These are phyloP conservation scores for Boletus eberwhitei DNA, from an alignment of 768 basidiomycete genomes.

Conservation along the genomic window DNA sequence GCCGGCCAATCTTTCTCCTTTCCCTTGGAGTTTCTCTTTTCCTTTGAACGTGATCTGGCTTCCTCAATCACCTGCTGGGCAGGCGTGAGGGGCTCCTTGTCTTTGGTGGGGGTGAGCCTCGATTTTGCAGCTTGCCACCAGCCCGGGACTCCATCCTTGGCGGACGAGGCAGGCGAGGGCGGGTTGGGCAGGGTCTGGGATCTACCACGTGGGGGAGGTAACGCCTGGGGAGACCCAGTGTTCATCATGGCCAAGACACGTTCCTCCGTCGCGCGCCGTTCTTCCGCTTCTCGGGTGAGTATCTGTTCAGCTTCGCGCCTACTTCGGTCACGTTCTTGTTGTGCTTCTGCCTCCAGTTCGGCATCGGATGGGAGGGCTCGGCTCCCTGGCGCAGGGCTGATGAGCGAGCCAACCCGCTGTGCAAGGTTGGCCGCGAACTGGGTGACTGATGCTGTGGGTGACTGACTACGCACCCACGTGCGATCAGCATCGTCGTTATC, in stretches of 20 bases:
- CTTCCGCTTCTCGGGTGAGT: constrained; percentile 65
- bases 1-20: constrained; percentile 59
- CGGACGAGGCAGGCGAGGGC: constrained; percentile 60
- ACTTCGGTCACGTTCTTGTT: constrained; percentile 70
- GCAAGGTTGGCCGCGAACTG: constrained; percentile 73
- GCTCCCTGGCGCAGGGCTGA: constrained; percentile 47
- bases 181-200: constrained; percentile 54
- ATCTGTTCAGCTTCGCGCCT: constrained; percentile 78
- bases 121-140: constrained; percentile 81
- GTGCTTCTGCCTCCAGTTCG: constrained; percentile 78
- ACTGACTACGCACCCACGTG: constrained; percentile 37
- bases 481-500: constrained; percentile 28
- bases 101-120: constrained; percentile 75
- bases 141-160: constrained; percentile 51
- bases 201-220: constrained; percentile 61
- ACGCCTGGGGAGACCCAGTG: constrained; percentile 30
- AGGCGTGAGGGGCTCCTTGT: constrained; percentile 70
- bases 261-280: constrained; percentile 66
- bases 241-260: constrained; percentile 75
- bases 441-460: constrained; percentile 66
- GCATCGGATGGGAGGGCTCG: constrained; percentile 62
- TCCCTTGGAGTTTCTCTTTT: constrained; percentile 38
- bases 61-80: constrained; percentile 82
- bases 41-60: constrained; percentile 63
- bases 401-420: constrained; percentile 67